These are phyloP conservation scores for Rhodotorula taiwanensis DNA, from an alignment of 768 basidiomycete genomes.

Conservation along the genomic window DNA sequence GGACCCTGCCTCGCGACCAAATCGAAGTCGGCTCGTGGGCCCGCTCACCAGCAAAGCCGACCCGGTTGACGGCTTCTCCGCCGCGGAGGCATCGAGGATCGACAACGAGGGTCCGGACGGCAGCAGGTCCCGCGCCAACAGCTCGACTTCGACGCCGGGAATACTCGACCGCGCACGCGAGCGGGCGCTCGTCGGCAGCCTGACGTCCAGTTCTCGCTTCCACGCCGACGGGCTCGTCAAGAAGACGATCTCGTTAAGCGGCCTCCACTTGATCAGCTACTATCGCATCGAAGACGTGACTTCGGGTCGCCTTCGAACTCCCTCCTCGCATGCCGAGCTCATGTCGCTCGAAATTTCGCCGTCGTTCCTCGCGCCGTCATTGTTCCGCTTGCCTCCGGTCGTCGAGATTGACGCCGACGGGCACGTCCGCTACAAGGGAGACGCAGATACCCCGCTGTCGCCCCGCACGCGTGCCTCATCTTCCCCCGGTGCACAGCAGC, in stretches of 20 bases:
- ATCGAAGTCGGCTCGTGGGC: conserved; percentile 12
- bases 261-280: conserved; percentile 91
- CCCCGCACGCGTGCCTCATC: background rate
- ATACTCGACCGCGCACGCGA: conserved; percentile 48
- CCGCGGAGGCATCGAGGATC: background rate
- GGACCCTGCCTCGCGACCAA: background rate
- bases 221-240: conserved; percentile 91
- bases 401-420: conserved; percentile 81
- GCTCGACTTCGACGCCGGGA: conserved; percentile 1
- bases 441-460: conserved; percentile 30
- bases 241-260: conserved; percentile 79
- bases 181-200: conserved; percentile 73
- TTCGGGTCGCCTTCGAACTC: conserved; percentile 75
- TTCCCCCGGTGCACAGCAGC: too few species aligned
- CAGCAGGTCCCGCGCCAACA: background rate
- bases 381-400: conserved; percentile 84
- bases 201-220: conserved; percentile 91
- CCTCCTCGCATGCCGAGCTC: conserved; percentile 80
- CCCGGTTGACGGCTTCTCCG: conserved; percentile 8
- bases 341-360: conserved; percentile 71
- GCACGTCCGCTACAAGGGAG: conserved; percentile 58
- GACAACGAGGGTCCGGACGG: conserved; percentile 1
- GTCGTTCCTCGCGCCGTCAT: conserved; percentile 79
- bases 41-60: conserved; percentile 28
- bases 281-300: conserved; percentile 88